Percentiles rank a stretch among this genome's conserved stretches.
Evolutionary conservation across 345 rosid species (phyloP).

Genomic region (Geranium rotundifolium): DNA sequence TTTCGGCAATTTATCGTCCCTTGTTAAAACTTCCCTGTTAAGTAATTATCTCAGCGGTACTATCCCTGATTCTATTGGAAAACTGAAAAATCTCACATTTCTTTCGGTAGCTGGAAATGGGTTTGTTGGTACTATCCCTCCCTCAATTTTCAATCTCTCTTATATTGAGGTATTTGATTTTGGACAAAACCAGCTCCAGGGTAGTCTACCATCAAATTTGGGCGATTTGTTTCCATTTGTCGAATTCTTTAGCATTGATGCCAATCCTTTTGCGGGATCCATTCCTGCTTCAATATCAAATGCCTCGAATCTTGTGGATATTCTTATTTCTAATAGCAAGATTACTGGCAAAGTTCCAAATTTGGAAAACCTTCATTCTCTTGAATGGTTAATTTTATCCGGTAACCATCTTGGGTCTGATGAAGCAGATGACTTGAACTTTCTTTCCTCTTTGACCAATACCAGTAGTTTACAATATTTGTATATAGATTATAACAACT

Average conservation of each 20-base stretch:
- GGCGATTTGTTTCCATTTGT: slow-evolving; percentile 11
- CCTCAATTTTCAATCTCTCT: slow-evolving; percentile 12
- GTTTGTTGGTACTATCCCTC: slow-evolving; percentile 14
- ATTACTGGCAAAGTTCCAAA: slow-evolving; percentile 11
- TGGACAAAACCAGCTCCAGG: slow-evolving; percentile 11
- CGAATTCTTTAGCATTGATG: background rate
- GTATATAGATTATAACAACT: background rate
- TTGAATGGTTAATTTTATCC: background rate
- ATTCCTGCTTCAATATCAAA: slow-evolving; percentile 18
- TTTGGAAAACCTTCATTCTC: slow-evolving; percentile 5
- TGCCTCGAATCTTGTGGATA: slow-evolving; percentile 4
- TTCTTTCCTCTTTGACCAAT: slow-evolving; percentile 9
- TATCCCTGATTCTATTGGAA: slow-evolving; percentile 11
- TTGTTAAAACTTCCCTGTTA: background rate
- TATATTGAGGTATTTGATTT: background rate
- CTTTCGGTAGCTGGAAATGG: slow-evolving; percentile 5
- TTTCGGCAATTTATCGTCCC: slow-evolving; percentile 12
- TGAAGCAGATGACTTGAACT: slow-evolving; percentile 10
- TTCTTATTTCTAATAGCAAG: slow-evolving; percentile 1
- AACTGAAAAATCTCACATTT: background rate
- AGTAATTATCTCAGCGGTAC: slow-evolving; percentile 9
- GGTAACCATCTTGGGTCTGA: slow-evolving; percentile 11
- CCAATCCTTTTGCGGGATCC: slow-evolving; percentile 5
- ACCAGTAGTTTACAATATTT: background rate
- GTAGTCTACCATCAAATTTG: slow-evolving; percentile 12